Evolutionary conservation across 805 yeast species (phyloP).

Genomic region (Kodamaea jinghongensis): DNA sequence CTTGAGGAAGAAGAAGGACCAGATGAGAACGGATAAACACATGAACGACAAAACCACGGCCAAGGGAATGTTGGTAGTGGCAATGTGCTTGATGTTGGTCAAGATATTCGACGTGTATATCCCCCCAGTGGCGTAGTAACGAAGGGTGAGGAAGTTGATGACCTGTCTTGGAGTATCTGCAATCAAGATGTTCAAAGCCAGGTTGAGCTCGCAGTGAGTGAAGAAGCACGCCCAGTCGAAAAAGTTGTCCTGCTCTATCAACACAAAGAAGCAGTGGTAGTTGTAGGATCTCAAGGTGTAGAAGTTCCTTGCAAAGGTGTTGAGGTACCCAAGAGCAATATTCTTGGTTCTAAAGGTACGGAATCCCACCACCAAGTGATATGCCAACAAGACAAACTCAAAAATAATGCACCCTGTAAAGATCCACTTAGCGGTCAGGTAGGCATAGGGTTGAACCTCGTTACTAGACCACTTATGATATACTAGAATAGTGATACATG

Average conservation of each 20-base stretch:
- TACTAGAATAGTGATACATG: slow-evolving; percentile 71
- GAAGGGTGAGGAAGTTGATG: slow-evolving; percentile 70
- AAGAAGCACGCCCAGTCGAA: slow-evolving; percentile 68
- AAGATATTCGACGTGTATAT: slow-evolving; percentile 39
- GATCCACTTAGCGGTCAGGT: slow-evolving; percentile 64
- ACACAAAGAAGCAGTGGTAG: slow-evolving; percentile 69
- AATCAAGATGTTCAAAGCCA: slow-evolving; percentile 57
- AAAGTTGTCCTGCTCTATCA: slow-evolving; percentile 58
- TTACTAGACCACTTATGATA: slow-evolving; percentile 66
- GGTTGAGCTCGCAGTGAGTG: slow-evolving; percentile 62
- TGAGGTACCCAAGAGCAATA: slow-evolving; percentile 69
- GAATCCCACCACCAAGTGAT: slow-evolving; percentile 58
- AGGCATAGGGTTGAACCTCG: slow-evolving; percentile 43
- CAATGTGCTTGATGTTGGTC: slow-evolving; percentile 51
- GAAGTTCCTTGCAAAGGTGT: slow-evolving; percentile 55
- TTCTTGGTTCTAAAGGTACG: slow-evolving; percentile 57
- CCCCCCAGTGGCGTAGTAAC: slow-evolving; percentile 48
- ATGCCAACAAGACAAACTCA: slow-evolving; percentile 56
- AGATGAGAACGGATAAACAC: slow-evolving; percentile 70
- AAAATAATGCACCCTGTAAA: slow-evolving; percentile 78
- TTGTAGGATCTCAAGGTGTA: slow-evolving; percentile 58
- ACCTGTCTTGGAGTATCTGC: slow-evolving; percentile 90
- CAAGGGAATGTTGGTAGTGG: slow-evolving; percentile 58
- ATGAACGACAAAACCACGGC: slow-evolving; percentile 74
- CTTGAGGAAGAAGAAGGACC: slow-evolving; percentile 64